Percentiles rank a stretch among this genome's conserved stretches.
Conservation (phyloP, 495 filamentous ascomycete genomes). For the Achaetomiella virescens region DNA sequence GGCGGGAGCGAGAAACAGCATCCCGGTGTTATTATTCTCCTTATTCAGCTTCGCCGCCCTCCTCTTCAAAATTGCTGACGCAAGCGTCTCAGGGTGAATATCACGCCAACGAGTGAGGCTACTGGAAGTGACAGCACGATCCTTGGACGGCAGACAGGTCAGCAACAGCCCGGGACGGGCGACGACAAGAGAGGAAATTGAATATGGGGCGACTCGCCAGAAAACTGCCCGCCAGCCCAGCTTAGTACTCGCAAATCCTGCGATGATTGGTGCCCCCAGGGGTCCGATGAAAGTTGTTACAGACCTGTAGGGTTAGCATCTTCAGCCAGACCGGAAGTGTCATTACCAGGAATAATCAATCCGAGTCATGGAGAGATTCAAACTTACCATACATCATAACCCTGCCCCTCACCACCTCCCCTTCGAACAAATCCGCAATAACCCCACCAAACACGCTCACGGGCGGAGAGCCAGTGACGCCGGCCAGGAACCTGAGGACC, state of each 20-base stretch:
- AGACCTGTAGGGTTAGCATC: not conserved
- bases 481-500: conserved; percentile 37
- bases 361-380: not conserved
- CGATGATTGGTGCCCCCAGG: conserved; percentile 42
- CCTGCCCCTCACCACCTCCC: conserved; percentile 21
- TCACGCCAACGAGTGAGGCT: conserved; percentile 24
- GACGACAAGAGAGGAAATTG: not conserved
- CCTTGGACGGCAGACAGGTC: conserved; percentile 8
- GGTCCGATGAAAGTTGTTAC: conserved; percentile 35
- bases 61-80: conserved; percentile 39
- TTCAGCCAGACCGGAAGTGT: not conserved
- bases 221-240: conserved; percentile 49
- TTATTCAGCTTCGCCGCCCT: conserved; percentile 45
- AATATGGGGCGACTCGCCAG: conserved; percentile 32
- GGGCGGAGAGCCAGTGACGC: conserved; percentile 69
- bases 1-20: conserved; percentile 14
- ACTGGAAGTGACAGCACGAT: conserved; percentile 42
- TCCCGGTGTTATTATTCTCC: conserved; percentile 13
- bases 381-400: conserved; percentile 26
- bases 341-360: not conserved
- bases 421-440: conserved; percentile 64
- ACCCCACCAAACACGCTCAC: conserved; percentile 76
- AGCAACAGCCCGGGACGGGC: not conserved
- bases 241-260: conserved; percentile 30
- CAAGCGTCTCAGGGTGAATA: conserved; percentile 46